Evolutionary conservation across 2,329 filamentous ascomycete species (phyloP).

Genomic region (Ascochyta clinopodiicola): DNA sequence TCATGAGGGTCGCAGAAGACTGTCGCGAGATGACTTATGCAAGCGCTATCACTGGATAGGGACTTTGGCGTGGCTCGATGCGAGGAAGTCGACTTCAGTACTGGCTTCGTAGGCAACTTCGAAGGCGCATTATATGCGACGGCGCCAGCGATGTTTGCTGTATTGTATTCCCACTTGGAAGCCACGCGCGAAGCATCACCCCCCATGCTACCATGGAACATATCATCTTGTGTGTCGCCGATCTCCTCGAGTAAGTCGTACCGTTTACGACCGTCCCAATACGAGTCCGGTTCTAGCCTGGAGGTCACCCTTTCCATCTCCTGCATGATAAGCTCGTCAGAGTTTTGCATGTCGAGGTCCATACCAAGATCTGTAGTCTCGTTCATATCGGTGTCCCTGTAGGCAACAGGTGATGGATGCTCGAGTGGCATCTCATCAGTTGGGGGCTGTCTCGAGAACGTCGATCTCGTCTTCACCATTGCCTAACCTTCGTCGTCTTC

Average conservation of each 20-base stretch:
- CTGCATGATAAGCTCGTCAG: not conserved
- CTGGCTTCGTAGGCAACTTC: no score
- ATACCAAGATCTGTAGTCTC: not conserved
- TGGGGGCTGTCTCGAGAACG: not conserved
- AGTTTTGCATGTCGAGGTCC: not conserved
- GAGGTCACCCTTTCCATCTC: not conserved
- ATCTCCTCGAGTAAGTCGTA: not conserved
- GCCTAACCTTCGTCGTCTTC: not conserved
- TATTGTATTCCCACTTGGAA: no score
- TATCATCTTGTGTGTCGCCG: not conserved
- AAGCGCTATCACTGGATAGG: no score
- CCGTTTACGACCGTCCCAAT: not conserved
- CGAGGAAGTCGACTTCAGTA: no score
- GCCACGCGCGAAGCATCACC: no score
- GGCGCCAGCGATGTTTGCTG: no score
- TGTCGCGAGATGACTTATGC: no score
- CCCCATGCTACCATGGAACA: not conserved
- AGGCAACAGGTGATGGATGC: no score
- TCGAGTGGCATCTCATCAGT: not conserved
- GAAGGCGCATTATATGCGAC: no score
- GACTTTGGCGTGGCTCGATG: no score
- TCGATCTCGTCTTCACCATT: not conserved
- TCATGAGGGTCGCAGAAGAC: no score
- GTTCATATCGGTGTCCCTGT: no score
- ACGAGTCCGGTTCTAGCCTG: not conserved